Base-by-base conservation (phyloP, 2,329 filamentous ascomycete genomes). In the Ophiostoma piceae region DNA sequence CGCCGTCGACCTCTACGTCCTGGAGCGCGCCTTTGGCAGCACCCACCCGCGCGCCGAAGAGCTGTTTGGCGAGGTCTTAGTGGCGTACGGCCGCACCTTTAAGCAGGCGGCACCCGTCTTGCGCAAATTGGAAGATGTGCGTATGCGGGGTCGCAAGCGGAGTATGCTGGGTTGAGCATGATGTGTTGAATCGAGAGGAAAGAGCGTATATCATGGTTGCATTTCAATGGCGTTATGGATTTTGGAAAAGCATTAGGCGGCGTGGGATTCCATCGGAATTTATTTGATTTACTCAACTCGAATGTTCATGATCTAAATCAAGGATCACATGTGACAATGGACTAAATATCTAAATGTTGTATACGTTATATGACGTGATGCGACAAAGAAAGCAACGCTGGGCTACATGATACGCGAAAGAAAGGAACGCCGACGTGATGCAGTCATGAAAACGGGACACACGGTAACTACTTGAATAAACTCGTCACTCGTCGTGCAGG, bases 1-100 rank as follows among this genome's bases (percentile, higher is more conserved):
- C 69, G 95, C 95, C 0, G 95, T 99, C 54, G 95, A 99, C 82
- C 80, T 99, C 69, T 99, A 99, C 79, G 95, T 99, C 12, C 83
- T 99, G 66, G 95, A 99, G 80, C 84, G 95, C 68, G 95, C 95
- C 0, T 98, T 98, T 82, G 91, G 90, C 29, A 97, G 93, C 76
- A 98, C 95, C 47, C 95, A 99, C 82, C 94, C 95, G 0, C 86
- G 89, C 67, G 92, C 93, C 0, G 92, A 96, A 77, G 83, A 82
- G 26, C 82, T 96, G 73, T 96, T 96, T 74, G 80, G 83, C 41
- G 87, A 91, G 75, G 84, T 97, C 26, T 80, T 98, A 26, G 82
- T 85, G 70, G 90, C 87, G 2, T 99, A 99, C 80, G 85, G 82
- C 68, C 84, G 85, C 73, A 87, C 85, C 43, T 94, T 91, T 77